These are phyloP conservation scores for Leishmania gerbilli DNA, from an alignment of 208 protist species.

Conservation along the genomic window DNA sequence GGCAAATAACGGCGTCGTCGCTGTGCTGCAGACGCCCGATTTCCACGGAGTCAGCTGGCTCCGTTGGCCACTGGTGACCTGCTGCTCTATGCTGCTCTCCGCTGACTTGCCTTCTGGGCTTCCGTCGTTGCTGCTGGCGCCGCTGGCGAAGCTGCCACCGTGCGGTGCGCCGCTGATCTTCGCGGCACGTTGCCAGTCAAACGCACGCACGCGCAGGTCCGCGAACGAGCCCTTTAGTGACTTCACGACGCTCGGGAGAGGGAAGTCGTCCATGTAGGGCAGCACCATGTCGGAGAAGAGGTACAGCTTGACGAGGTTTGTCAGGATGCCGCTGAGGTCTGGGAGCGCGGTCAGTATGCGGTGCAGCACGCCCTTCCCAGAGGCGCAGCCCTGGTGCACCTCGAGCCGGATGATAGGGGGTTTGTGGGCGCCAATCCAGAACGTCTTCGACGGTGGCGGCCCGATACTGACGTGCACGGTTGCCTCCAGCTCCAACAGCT, in stretches of 20 bases:
- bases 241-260: slow-evolving; percentile 70
- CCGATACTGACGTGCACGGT: slow-evolving; percentile 81
- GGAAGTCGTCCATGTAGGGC: slow-evolving; percentile 87
- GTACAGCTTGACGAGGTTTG: slow-evolving; percentile 75
- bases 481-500: slow-evolving; percentile 60
- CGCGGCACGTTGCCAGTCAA: slow-evolving; percentile 60
- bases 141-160: not conserved
- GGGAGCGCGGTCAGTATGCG: slow-evolving; percentile 78
- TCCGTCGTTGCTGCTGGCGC: not conserved
- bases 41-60: too few species aligned
- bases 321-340: slow-evolving; percentile 64
- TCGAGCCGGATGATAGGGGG: slow-evolving; percentile 59
- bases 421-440: slow-evolving; percentile 79
- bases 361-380: slow-evolving; percentile 63
- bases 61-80: not conserved
- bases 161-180: slow-evolving; percentile 36
- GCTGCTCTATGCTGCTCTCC: not conserved
- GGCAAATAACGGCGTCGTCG: too few species aligned
- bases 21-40: not conserved
- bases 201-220: slow-evolving; percentile 46
- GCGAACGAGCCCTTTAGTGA: slow-evolving; percentile 40
- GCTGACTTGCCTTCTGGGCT: not conserved
- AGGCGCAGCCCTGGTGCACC: slow-evolving; percentile 62
- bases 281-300: slow-evolving; percentile 80
- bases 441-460: slow-evolving; percentile 82